phyloP scores from a whole-genome alignment of 2,329 filamentous ascomycete genomes.

The Aspergillus sp. region DNA sequence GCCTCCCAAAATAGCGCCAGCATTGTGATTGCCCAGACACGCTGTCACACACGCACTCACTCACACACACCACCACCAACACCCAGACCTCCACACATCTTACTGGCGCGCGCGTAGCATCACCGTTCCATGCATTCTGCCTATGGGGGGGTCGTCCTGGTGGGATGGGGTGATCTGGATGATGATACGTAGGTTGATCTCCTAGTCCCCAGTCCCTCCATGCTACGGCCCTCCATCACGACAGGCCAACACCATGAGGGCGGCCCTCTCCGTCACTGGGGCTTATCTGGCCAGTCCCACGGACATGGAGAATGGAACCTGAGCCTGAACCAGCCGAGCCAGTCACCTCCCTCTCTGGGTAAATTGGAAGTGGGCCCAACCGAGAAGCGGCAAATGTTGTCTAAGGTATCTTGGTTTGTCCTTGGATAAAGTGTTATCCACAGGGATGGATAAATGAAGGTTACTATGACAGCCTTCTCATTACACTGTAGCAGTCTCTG shows the following conservation, averaged over 20 bases:
- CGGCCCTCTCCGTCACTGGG: neutral
- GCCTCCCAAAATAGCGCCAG: constrained; percentile 7
- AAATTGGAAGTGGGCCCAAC: constrained; percentile 12
- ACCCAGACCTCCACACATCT: neutral
- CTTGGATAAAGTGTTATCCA: neutral
- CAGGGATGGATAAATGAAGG: too few species aligned
- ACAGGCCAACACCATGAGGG: too few species aligned
- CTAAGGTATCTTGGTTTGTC: neutral
- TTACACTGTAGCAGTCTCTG: too few species aligned
- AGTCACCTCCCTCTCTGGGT: constrained; percentile 8
- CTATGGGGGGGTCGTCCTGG: too few species aligned
- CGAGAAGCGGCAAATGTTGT: neutral
- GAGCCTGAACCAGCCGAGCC: constrained; percentile 9
- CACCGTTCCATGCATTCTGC: neutral
- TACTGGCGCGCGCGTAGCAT: constrained; percentile 2
- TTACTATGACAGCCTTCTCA: too few species aligned
- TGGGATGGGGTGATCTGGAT: too few species aligned
- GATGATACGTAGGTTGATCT: too few species aligned
- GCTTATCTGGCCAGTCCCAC: constrained; percentile 19
- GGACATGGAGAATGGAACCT: constrained; percentile 5
- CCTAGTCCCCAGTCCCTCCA: too few species aligned
- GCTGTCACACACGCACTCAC: neutral
- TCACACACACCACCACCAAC: neutral
- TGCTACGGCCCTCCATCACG: too few species aligned
- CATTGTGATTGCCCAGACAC: constrained; percentile 5